phyloP scores from a whole-genome alignment of 2,329 filamentous ascomycete species.

The Pseudocercospora fijiensis region DNA sequence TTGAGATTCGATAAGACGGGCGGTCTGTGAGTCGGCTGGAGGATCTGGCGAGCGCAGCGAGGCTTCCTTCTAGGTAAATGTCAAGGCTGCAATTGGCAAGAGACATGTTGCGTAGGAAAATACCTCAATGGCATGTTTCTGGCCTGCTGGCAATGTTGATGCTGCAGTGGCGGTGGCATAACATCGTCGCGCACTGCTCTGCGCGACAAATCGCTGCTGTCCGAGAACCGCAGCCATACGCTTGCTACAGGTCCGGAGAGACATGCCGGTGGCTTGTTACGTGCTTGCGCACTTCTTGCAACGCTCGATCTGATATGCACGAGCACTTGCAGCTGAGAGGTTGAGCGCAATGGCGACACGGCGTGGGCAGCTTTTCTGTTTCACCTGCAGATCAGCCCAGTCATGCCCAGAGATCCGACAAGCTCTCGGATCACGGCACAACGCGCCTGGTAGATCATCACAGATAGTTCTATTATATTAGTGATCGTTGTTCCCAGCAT shows the following conservation, averaged over 20 bases:
- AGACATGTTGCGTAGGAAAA: not conserved
- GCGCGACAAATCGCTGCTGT: constrained; percentile 7
- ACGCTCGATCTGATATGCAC: not conserved
- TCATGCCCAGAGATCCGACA: not conserved
- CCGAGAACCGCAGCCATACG: constrained; percentile 27
- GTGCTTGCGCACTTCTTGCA: not conserved
- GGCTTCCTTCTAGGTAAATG: constrained; percentile 45
- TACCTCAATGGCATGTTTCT: constrained; percentile 37
- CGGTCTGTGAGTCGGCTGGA: constrained; percentile 68
- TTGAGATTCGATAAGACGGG: constrained; percentile 70
- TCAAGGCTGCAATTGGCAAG: constrained; percentile 14
- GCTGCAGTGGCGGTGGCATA: constrained; percentile 42
- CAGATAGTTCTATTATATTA: not conserved
- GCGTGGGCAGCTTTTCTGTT: not conserved
- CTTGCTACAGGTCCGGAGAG: constrained; percentile 23
- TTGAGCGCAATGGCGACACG: not conserved
- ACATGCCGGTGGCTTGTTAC: not conserved
- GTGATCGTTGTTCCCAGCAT: not conserved
- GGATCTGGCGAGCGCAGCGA: constrained; percentile 70
- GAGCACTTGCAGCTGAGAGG: not conserved
- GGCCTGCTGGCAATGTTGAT: constrained; percentile 44
- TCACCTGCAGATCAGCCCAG: not conserved
- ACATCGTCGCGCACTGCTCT: constrained; percentile 17
- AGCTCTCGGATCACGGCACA: not conserved
- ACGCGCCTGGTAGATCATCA: not conserved